Evolutionary conservation across 192 early-diverging fungal species (phyloP), one percentile per base, ranked within the genome.

Genomic region (Ramicandelaber brevisporus): DNA sequence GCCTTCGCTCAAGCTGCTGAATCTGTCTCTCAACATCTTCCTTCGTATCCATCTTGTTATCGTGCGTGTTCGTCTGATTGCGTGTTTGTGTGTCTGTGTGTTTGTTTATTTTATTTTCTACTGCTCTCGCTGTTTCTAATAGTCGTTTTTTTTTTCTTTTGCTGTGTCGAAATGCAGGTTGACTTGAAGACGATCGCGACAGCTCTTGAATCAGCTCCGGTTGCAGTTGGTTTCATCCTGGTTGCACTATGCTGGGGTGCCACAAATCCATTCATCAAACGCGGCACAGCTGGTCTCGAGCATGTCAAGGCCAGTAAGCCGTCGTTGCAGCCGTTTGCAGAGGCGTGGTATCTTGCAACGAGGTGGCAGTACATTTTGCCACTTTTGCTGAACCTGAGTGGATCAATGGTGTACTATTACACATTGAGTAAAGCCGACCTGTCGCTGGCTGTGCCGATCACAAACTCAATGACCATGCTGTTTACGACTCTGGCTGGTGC

Each of bases 191-290:
- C n/a, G n/a, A n/a, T n/a, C n/a, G n/a, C n/a, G n/a, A n/a, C n/a
- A n/a, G n/a, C n/a, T n/a, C n/a, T n/a, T n/a, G n/a, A n/a, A n/a
- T n/a, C n/a, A n/a, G n/a, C n/a, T n/a, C n/a, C n/a, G n/a, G n/a
- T n/a, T n/a, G n/a, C n/a, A n/a, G 26, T 52, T 5, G 57, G 57
- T 0, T 60, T 60, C 40, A 33, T 60, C 13, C 37, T 58, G 45
- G 79, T 83, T 8, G 78, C 81, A 0, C 34, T 85, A 9, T 90
- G 78, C 41, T 97, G 90, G 90, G 90, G 90, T 9, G 72, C 72
- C 33, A 92, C 90, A 4, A 97, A 97, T 40, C 87, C 87, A 1
- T 86, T 97, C 40, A 84, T 97, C 38, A 89, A 88, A 50, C 51
- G 55, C 13, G 90, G 83, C 7, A 78, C 69, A 29, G 38, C 37